Base-by-base conservation (phyloP, 73 alveolate genomes). In the Symbiodinium pilosum region DNA sequence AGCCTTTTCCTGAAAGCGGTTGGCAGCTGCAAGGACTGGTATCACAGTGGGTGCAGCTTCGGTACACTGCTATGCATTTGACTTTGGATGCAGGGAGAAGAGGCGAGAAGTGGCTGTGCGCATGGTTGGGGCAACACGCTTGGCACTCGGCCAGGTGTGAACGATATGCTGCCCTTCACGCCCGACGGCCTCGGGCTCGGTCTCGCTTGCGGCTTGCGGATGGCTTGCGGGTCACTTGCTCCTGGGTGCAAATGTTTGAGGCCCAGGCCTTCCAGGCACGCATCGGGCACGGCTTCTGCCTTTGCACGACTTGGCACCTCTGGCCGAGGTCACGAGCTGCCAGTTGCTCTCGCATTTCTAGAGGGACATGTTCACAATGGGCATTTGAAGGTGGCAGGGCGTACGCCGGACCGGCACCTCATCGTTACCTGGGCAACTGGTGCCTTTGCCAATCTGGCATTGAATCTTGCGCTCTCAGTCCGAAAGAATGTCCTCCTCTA, bases 341-440 rank as follows among this genome's bases (percentile, higher is more conserved):
- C n/a, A n/a, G n/a, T n/a, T n/a, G n/a, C n/a, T n/a, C n/a, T n/a
- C n/a, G n/a, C n/a, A n/a, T n/a, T n/a, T n/a, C n/a, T n/a, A n/a
- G n/a, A n/a, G n/a, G n/a, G n/a, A n/a, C n/a, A n/a, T n/a, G n/a
- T n/a, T n/a, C 40, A 6, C 88, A 81, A 59, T 68, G 43, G 43
- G 11, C 30, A 18, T 36, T 3, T 73, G 75, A 38, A 64, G 81
- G 81, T 14, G 34, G 81, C 81, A 20, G 18, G 24, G 39, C 38
- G 38, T 18, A 20, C 81, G 38, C 81, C 81, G 38, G 30, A 64
- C 81, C 81, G 44, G 64, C 52, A 36, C 32, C 59, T 87, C 64
- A 42, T 87, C 59, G 94, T 54, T 42, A 87, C 94, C 9, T 87
- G 94, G 94, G 56, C 94, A 41, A 87, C 94, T 39, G 94, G 94